Conservation (phyloP, 768 basidiomycete species). For the Mycena kentingensis region DNA sequence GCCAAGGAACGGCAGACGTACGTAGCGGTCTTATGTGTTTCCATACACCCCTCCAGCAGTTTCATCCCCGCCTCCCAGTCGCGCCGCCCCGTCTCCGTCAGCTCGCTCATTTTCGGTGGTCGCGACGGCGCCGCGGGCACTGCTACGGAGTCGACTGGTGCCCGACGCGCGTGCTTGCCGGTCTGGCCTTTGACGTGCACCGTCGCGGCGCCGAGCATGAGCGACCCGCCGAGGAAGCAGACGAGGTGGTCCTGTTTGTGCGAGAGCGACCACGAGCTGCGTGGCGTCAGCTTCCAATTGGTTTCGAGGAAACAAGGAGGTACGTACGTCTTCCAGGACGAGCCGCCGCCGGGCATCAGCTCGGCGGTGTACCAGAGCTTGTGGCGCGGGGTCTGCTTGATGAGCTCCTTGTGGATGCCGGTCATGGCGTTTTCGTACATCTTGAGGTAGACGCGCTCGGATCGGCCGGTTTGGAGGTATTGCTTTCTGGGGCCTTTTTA, state of each 20-base stretch:
- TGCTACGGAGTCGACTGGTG: no score
- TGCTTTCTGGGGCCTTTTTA: conserved; percentile 43
- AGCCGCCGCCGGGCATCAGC: conserved; percentile 45
- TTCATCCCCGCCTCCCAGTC: conserved; percentile 69
- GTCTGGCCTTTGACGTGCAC: conserved; percentile 70
- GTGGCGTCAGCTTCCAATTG: conserved; percentile 1
- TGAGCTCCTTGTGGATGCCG: conserved; percentile 62
- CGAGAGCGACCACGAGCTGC: conserved; percentile 53
- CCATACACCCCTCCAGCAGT: conserved; percentile 71
- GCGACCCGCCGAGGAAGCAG: conserved; percentile 80
- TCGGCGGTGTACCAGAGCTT: conserved; percentile 67
- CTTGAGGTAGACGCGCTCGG: conserved; percentile 66
- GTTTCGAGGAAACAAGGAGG: conserved; percentile 34
- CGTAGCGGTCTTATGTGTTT: conserved; percentile 66
- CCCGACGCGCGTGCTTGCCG: no score
- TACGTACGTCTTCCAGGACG: conserved; percentile 29
- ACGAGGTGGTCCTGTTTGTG: conserved; percentile 83
- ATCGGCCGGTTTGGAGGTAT: conserved; percentile 63
- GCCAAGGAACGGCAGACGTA: conserved; percentile 31
- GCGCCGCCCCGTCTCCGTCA: conserved; percentile 49
- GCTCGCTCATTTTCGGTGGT: conserved; percentile 50
- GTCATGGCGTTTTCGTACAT: conserved; percentile 77
- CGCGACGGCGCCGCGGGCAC: conserved; percentile 38
- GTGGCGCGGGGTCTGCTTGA: conserved; percentile 49
- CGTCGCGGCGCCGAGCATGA: no score